Base-by-base conservation (phyloP, 768 basidiomycete genomes). In the Boletus vermiculosoides region DNA sequence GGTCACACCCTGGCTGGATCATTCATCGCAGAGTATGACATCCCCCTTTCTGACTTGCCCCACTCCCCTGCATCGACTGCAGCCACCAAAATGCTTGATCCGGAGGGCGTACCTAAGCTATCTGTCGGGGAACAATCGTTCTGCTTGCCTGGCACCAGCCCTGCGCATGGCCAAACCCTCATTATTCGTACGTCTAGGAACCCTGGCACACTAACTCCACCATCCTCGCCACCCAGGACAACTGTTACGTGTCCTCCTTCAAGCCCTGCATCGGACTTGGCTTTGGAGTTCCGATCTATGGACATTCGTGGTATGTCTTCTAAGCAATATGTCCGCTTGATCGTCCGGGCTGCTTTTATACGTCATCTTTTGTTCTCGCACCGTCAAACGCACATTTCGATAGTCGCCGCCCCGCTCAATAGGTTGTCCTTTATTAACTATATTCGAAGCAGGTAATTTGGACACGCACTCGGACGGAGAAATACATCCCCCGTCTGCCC, bases 271-370 rank as follows among this genome's bases (percentile, higher is more conserved):
- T 58, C 42, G 0, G 66, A 62, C 47, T 52, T 72, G 61, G 56
- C 50, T 3, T 54, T 63, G 30, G 66, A 53, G 6, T 30, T 73
- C 22, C 41, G 34, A 16, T 72, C 61, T 13, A 64, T 72, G 60
- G 56, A 45, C 41, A 56, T 73, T 2, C 22, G 59, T n/a, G 71
- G 71, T 72, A 65, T 55, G 71, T 73, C 8, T 57, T 30, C 36
- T 7, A 22, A 47, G 28, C 16, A 47, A 15, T 39, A 18, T 15
- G 15, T 39, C 28, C 44, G n/a, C 22, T 42, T 50, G 55, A 52
- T 60, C 22, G 7, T 45, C 20, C 10, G 33, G 46, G 55, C 5
- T 49, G 4, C 50, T 47, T 39, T 39, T 23, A 31, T 33, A 16
- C 30, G 22, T 42, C 31, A 20, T 41, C 13, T 53, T 39, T 55